phyloP scores from a whole-genome alignment of 148 eudicot genomes.

The Talinum fruticosum region DNA sequence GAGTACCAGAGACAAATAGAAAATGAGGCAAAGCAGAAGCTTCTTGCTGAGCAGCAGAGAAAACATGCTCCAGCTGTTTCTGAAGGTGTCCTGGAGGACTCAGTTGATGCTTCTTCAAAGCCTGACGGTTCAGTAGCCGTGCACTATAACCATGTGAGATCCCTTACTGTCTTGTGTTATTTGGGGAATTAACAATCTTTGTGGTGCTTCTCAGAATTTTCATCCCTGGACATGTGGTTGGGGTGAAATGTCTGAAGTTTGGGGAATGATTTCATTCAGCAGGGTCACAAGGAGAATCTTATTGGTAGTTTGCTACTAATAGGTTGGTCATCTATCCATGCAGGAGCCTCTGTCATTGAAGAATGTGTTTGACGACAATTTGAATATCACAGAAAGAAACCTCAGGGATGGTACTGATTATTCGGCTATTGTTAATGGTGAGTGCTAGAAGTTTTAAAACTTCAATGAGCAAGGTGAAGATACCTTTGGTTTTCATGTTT shows the following conservation, averaged over 20 bases:
- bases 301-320: conserved; percentile 6
- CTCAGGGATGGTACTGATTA: conserved; percentile 9
- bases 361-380: conserved; percentile 30
- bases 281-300: not conserved
- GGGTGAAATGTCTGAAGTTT: not conserved
- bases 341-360: conserved; percentile 41
- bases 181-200: not conserved
- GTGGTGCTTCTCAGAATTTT: not conserved
- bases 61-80: conserved; percentile 29
- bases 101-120: conserved; percentile 17
- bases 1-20: conserved; percentile 82
- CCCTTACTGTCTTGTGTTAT: not conserved
- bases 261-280: not conserved
- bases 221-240: not conserved
- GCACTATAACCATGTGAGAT: conserved; percentile 40
- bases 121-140: conserved; percentile 21
- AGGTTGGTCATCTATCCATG: conserved; percentile 14
- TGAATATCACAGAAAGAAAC: conserved; percentile 30
- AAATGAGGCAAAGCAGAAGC: conserved; percentile 90
- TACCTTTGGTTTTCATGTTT: not conserved
- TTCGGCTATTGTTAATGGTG: conserved; percentile 28
- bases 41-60: conserved; percentile 70
- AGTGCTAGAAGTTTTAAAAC: conserved; percentile 15
- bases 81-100: conserved; percentile 23
- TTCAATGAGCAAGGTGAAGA: conserved; percentile 8